Conservation (phyloP, 352 stramenopile species). For the Pythium aquatile region DNA sequence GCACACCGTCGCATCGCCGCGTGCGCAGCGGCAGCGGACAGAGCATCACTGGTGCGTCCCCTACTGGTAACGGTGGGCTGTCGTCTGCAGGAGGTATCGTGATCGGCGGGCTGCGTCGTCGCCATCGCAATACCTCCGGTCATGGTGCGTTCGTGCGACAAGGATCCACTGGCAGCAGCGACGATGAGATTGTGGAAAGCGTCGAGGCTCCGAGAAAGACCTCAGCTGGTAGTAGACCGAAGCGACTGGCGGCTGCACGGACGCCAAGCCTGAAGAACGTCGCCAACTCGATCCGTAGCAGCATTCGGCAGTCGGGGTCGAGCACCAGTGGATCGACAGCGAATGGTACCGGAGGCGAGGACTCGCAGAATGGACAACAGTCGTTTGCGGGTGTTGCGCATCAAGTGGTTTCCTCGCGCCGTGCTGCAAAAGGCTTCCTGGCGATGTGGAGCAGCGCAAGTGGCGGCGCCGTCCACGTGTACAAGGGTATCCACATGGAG, state of each 20-base stretch:
- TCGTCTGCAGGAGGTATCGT: constrained; percentile 26
- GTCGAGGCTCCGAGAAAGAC: neutral
- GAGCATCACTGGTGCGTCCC: constrained; percentile 34
- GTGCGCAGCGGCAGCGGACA: constrained; percentile 57
- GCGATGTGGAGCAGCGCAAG: constrained; percentile 71
- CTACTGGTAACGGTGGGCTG: neutral
- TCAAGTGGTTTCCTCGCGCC: constrained; percentile 68
- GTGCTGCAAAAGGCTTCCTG: constrained; percentile 66
- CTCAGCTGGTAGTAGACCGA: constrained; percentile 7
- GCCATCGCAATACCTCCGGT: constrained; percentile 36
- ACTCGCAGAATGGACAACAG: constrained; percentile 11
- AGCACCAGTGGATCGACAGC: neutral
- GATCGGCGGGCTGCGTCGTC: constrained; percentile 37
- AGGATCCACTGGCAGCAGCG: constrained; percentile 30
- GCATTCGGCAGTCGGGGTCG: constrained; percentile 43
- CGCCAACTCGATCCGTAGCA: constrained; percentile 57
- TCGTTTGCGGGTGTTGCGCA: constrained; percentile 76
- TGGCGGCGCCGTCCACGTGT: constrained; percentile 47
- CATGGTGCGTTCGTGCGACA: constrained; percentile 20
- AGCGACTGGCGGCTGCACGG: constrained; percentile 24
- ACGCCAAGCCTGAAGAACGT: constrained; percentile 64
- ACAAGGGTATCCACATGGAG: constrained; percentile 87
- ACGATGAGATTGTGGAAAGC: constrained; percentile 24
- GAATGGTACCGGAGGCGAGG: constrained; percentile 7
- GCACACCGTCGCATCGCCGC: constrained; percentile 30